A percentile compares a stretch with the other conserved stretches of the same genome.
Conservation (phyloP, 257 asterid species). For the Solanum clarkiae region DNA sequence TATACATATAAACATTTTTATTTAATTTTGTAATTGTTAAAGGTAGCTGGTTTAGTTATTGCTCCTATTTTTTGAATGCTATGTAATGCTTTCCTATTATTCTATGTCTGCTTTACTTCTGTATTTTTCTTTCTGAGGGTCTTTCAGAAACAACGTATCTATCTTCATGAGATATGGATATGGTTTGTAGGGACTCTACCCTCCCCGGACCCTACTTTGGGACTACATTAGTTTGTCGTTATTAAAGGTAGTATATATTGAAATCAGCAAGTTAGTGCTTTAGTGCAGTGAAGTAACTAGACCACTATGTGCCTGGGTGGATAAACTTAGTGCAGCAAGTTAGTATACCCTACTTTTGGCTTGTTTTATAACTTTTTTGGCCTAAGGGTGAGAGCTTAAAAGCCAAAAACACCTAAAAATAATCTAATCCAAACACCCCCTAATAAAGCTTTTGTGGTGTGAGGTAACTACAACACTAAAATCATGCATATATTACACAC, state of each 20-base stretch:
- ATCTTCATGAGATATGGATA: not conserved
- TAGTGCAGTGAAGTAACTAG: not conserved
- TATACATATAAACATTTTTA: not conserved
- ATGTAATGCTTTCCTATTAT: not conserved
- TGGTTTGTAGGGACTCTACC: not conserved
- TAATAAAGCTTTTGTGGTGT: no score
- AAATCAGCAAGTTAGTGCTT: not conserved
- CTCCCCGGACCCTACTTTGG: not conserved
- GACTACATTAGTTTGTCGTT: not conserved
- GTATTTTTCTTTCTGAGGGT: not conserved
- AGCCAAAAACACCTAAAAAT: no score
- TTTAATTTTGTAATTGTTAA: not conserved
- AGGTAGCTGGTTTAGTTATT: not conserved
- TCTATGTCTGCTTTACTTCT: not conserved
- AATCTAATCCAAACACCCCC: no score
- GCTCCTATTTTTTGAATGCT: not conserved
- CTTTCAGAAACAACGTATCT: not conserved
- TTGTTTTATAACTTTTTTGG: no score
- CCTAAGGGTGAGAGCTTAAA: no score
- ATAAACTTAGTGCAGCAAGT: no score
- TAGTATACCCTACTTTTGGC: no score
- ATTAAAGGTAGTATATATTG: not conserved
- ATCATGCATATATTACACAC: no score
- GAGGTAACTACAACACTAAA: no score
- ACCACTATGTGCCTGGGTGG: no score